Evolutionary conservation across 306 rosid species (phyloP).

Genomic region (Carpinus fangiana): DNA sequence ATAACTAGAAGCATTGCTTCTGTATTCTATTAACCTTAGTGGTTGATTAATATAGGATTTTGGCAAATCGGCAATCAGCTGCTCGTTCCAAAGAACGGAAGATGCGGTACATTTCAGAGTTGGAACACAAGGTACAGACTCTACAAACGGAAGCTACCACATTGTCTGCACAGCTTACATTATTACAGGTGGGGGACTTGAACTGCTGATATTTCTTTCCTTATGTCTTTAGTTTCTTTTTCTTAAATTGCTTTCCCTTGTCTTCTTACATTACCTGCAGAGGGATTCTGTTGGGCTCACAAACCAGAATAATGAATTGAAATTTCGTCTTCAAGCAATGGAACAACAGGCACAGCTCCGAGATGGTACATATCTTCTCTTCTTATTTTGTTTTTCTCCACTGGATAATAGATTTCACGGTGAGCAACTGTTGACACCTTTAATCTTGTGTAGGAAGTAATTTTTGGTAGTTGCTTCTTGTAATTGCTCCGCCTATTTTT

Average conservation of each 20-base stretch:
- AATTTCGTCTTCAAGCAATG: constrained; percentile 99
- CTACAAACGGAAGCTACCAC: constrained; percentile 95
- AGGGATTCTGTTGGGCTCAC: constrained; percentile 89
- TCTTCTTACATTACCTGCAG: constrained; percentile 36
- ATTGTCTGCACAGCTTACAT: constrained; percentile 84
- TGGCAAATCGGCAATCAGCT: constrained; percentile 96
- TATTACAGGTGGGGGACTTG: constrained; percentile 65
- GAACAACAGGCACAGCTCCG: constrained; percentile 95
- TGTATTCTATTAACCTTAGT: constrained; percentile 6
- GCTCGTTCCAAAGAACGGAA: constrained; percentile 93
- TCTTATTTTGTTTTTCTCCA: constrained; percentile 1
- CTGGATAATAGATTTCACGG: not conserved
- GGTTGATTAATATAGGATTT: constrained; percentile 50
- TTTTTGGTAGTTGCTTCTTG: not conserved
- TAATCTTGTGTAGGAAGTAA: not conserved
- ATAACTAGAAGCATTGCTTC: not conserved
- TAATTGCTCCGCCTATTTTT: not conserved
- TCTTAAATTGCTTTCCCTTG: constrained; percentile 14
- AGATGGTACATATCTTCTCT: constrained; percentile 61
- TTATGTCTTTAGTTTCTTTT: not conserved
- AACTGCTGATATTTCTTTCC: constrained; percentile 1
- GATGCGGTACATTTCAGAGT: constrained; percentile 89
- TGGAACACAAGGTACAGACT: constrained; percentile 95
- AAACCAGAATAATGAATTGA: constrained; percentile 88
- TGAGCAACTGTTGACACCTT: not conserved